Percentiles rank a stretch among this genome's conserved stretches.
Evolutionary conservation across 176 grass and related monocot genomes (phyloP).

Genomic region (Rhynchospora pubera): DNA sequence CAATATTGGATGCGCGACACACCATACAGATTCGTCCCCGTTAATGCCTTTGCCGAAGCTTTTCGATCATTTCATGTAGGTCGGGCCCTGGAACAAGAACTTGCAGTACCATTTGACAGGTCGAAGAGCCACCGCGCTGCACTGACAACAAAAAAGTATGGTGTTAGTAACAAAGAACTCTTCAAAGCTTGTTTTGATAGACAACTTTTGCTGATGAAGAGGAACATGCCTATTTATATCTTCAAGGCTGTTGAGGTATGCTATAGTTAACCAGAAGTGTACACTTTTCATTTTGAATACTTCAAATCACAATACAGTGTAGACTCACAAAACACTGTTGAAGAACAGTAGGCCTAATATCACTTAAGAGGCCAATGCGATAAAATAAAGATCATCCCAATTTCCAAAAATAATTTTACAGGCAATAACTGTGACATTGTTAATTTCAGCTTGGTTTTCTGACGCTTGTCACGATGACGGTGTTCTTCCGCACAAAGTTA

Average conservation of each 20-base stretch:
- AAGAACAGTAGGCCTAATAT: background rate
- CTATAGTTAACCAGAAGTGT: background rate
- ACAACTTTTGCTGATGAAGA: constrained; percentile 70
- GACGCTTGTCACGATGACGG: constrained; percentile 42
- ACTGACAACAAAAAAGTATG: constrained; percentile 53
- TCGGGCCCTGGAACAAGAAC: constrained; percentile 29
- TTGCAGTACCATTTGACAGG: constrained; percentile 51
- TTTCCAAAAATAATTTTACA: too few relatives aligned
- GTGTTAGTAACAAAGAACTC: constrained; percentile 48
- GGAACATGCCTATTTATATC: constrained; percentile 61
- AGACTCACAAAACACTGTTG: too few relatives aligned
- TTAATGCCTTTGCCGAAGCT: constrained; percentile 60
- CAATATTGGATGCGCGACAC: constrained; percentile 62
- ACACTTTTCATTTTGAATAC: too few relatives aligned
- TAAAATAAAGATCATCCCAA: too few relatives aligned
- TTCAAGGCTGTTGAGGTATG: constrained; percentile 59
- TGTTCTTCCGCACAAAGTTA: constrained; percentile 66
- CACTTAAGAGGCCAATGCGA: background rate
- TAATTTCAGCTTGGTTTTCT: too few relatives aligned
- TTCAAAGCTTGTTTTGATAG: constrained; percentile 55
- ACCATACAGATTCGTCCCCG: constrained; percentile 51
- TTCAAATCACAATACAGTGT: too few relatives aligned
- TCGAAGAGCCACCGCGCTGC: constrained; percentile 53
- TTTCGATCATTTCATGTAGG: constrained; percentile 63
- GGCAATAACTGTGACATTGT: constrained; percentile 4